Conservation (phyloP, 2,329 filamentous ascomycete genomes). For the Calonectria pauciramosa region DNA sequence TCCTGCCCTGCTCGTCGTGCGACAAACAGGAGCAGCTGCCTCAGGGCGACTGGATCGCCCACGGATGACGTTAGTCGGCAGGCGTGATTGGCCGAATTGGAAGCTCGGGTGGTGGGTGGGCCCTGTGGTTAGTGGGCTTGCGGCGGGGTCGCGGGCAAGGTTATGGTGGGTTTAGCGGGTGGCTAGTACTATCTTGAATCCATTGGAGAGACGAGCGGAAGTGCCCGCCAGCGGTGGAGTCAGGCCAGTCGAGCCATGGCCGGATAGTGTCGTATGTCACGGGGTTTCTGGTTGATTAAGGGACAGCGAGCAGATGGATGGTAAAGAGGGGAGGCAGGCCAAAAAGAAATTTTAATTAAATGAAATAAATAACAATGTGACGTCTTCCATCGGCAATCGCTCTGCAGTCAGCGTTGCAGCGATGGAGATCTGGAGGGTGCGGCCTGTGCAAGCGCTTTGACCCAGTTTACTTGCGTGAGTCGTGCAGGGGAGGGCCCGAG, state of each 20-base stretch:
- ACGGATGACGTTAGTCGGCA: slow-evolving; percentile 16
- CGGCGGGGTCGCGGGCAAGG: not conserved
- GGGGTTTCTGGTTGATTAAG: not conserved
- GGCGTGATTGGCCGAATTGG: not conserved
- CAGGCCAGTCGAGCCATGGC: not conserved
- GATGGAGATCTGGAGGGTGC: slow-evolving; percentile 1
- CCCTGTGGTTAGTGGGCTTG: not conserved
- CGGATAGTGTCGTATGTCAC: not conserved
- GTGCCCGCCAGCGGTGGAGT: slow-evolving; percentile 2
- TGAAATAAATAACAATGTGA: not conserved
- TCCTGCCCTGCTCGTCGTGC: slow-evolving; percentile 6
- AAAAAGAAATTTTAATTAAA: not conserved
- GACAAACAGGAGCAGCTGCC: slow-evolving; percentile 10
- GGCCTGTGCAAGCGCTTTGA: not conserved
- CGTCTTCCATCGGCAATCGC: not conserved
- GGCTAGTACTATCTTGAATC: not conserved
- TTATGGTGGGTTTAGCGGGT: slow-evolving; percentile 2
- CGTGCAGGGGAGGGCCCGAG: not conserved
- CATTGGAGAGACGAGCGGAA: slow-evolving; percentile 3
- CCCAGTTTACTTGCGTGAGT: not conserved
- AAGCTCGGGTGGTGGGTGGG: not conserved
- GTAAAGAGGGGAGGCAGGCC: too few relatives aligned
- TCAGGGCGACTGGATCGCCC: not conserved
- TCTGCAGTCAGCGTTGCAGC: slow-evolving; percentile 3
- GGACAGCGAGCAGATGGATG: not conserved